A percentile compares a stretch with the other conserved stretches of the same genome.
Conservation (phyloP, 345 rosid species). For the Rhodomyrtus tomentosa region DNA sequence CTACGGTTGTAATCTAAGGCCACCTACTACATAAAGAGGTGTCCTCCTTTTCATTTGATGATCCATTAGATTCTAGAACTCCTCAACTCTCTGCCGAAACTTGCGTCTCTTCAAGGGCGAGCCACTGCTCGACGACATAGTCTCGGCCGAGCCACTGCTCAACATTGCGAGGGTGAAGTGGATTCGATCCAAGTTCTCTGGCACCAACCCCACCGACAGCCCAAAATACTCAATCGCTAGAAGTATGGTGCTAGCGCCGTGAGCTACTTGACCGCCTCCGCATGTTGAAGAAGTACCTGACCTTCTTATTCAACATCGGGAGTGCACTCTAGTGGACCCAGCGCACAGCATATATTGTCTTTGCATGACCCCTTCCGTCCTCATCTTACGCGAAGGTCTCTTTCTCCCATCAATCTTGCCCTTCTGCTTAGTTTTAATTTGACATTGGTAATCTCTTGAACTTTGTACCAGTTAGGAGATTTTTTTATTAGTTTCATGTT, state of each 20-base stretch:
- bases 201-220: no score
- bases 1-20: no score
- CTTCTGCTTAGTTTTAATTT: not conserved
- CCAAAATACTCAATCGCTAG: not conserved
- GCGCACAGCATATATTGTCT: not conserved
- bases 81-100: no score
- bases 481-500: not conserved
- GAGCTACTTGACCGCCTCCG: not conserved
- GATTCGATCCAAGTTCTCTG: not conserved
- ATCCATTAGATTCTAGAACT: no score
- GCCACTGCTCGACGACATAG: no score
- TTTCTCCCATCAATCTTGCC: not conserved
- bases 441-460: not conserved
- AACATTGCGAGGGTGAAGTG: not conserved
- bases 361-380: constrained; percentile 9
- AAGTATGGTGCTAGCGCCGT: not conserved
- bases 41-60: no score
- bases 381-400: constrained; percentile 6
- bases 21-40: no score
- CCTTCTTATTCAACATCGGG: constrained; percentile 6
- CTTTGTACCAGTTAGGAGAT: not conserved
- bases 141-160: no score
- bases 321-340: constrained; percentile 3
- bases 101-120: not conserved
- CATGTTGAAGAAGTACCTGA: not conserved